Evolutionary conservation across 306 rosid species (phyloP), one percentile per base, ranked within the genome.

Genomic region (Cercis canadensis): DNA sequence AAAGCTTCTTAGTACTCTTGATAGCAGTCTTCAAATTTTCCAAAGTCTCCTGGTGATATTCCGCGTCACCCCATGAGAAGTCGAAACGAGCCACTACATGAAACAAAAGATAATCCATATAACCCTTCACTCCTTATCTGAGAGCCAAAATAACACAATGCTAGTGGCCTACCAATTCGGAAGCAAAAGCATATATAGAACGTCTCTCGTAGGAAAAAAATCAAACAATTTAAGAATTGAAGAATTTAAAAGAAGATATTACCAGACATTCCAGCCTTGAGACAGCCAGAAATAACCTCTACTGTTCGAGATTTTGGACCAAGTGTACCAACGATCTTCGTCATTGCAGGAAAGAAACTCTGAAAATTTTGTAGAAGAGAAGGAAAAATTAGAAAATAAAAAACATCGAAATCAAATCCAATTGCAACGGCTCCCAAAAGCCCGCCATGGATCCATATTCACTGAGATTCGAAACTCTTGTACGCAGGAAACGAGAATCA

Each of bases 261-360:
- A 95, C 99, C 99, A 13, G 99, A 95, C 99, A 95, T 95, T 70
- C 99, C 99, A 80, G 97, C 96, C 41, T 80, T 82, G 62, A 95
- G 96, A 63, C 99, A 95, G 2, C 78, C 80, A 64, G 96, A 89
- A 67, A 95, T 95, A 52, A 57, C 78, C 53, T 91, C 92, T 54
- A 76, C 78, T 9, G 97, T 85, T 85, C 92, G 89, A 71, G 99
- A 95, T 72, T 87, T 89, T 0, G 99, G 96, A 6, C 99, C 99
- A 6, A 95, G 83, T 14, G 99, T 95, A 13, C 99, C 99, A 44
- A 95, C 99, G 75, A 95, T 95, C 86, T 91, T 95, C 40, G 98
- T 93, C 97, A 93, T 87, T 56, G 97, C 96, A 13, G 98, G 85
- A 43, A 93, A 93, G 77, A 85, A 88, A 6, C 67, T 85, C 98